Conservation (phyloP, 108 stramenopile species). For the Cyclotella atomus region DNA sequence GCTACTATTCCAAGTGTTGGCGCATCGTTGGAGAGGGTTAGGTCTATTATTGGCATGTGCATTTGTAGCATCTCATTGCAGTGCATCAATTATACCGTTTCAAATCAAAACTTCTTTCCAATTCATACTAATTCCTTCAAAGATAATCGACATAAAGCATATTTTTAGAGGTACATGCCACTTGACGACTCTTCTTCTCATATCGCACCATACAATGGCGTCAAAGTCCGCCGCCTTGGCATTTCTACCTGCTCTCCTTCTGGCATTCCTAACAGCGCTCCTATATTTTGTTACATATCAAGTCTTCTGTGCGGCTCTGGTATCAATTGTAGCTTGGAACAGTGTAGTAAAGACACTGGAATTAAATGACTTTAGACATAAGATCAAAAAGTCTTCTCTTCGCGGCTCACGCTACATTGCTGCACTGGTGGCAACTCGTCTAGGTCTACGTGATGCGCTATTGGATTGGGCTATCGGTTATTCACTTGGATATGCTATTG, state of each 20-base stretch:
- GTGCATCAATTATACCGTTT: no score
- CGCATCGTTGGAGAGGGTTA: no score
- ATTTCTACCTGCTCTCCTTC: neutral
- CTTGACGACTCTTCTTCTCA: no score
- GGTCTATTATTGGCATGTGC: no score
- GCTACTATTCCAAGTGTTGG: no score
- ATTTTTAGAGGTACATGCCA: no score
- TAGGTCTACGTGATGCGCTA: constrained; percentile 34
- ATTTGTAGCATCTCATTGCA: no score
- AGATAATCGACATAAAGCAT: no score
- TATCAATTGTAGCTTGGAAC: constrained; percentile 14
- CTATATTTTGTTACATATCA: constrained; percentile 3
- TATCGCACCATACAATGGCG: no score
- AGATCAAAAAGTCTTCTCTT: constrained; percentile 9
- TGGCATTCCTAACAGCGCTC: neutral
- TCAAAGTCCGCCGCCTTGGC: neutral
- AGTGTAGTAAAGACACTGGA: constrained; percentile 30
- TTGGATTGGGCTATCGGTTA: constrained; percentile 32
- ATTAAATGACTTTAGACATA: constrained; percentile 36
- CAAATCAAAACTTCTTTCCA: no score
- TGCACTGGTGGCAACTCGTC: constrained; percentile 26
- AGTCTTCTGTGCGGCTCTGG: constrained; percentile 1
- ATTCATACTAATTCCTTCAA: no score
- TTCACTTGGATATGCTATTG: constrained; percentile 21
- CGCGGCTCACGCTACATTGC: constrained; percentile 16